Percentiles rank a stretch among this genome's conserved stretches.
phyloP scores from a whole-genome alignment of 257 asterid species.

The Solanum virginianum region DNA sequence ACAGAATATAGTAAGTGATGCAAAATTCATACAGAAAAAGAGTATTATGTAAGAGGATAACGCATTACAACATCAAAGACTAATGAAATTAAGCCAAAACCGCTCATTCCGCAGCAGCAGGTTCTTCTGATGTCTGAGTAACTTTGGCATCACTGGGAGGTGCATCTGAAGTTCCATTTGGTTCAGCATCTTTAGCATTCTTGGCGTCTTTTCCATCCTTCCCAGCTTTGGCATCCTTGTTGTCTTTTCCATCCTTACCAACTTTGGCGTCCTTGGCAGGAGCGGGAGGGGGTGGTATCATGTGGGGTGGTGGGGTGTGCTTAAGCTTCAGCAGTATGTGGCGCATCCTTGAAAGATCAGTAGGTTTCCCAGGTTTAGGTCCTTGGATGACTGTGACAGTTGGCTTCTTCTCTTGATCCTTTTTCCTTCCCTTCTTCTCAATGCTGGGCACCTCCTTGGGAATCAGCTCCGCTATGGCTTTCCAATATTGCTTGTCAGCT shows the following conservation, averaged over 20 bases:
- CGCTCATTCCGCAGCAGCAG: conserved; percentile 14
- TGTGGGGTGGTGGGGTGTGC: conserved; percentile 91
- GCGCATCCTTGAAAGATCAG: conserved; percentile 96
- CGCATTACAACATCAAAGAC: neutral
- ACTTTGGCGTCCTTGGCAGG: conserved; percentile 56
- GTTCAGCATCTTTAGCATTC: conserved; percentile 19
- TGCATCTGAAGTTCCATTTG: conserved; percentile 11
- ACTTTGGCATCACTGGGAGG: neutral
- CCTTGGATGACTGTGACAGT: conserved; percentile 78
- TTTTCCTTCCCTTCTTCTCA: conserved; percentile 82
- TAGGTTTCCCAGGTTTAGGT: conserved; percentile 96
- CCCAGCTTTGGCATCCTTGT: conserved; percentile 27
- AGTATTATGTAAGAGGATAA: neutral
- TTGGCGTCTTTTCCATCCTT: conserved; percentile 17
- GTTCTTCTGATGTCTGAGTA: conserved; percentile 26
- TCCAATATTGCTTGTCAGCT: conserved; percentile 94
- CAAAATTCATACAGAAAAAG: neutral
- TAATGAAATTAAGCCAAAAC: neutral
- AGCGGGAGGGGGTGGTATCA: conserved; percentile 82
- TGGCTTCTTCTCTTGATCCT: conserved; percentile 91
- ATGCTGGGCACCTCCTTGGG: conserved; percentile 82
- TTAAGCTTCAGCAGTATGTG: conserved; percentile 83
- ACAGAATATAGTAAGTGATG: neutral
- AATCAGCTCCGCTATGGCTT: conserved; percentile 83
- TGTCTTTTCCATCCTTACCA: conserved; percentile 41